A percentile compares a stretch with the other conserved stretches of the same genome.
These are phyloP conservation scores for Kockiozyma suomiensis DNA, from an alignment of 805 yeast genomes.

Conservation along the genomic window DNA sequence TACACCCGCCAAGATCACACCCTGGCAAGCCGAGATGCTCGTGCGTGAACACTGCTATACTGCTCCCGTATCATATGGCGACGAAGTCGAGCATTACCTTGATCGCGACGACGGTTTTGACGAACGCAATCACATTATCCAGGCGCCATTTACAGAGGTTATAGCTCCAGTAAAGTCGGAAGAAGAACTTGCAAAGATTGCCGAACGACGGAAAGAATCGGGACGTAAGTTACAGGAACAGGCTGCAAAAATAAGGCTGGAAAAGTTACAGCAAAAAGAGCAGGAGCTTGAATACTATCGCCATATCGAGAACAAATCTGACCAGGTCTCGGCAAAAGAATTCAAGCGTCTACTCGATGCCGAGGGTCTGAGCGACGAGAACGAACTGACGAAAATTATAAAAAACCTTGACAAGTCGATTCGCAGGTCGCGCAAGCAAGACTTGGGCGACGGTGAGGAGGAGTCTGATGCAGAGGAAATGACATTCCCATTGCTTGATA, in stretches of 20 bases:
- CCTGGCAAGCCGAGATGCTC: constrained; percentile 64
- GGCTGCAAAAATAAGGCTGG: constrained; percentile 80
- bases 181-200: constrained; percentile 75
- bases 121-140: constrained; percentile 71
- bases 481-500: constrained; percentile 71
- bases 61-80: constrained; percentile 59
- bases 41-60: constrained; percentile 79
- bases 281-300: constrained; percentile 75
- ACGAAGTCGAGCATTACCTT: constrained; percentile 61
- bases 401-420: constrained; percentile 66
- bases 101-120: constrained; percentile 63
- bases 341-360: constrained; percentile 55
- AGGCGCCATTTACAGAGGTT: constrained; percentile 74
- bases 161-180: constrained; percentile 73
- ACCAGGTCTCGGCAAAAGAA: constrained; percentile 53
- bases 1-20: constrained; percentile 74
- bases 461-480: constrained; percentile 55
- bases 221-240: constrained; percentile 91
- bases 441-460: constrained; percentile 59
- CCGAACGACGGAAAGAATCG: constrained; percentile 78
- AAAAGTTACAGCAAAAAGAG: constrained; percentile 77
- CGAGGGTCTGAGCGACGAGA: constrained; percentile 78
- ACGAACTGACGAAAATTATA: constrained; percentile 69
- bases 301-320: constrained; percentile 47
- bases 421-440: constrained; percentile 65